Evolutionary conservation across 1,284 basidiomycete species (phyloP), one percentile per base, ranked within the genome.

Genomic region (Melampsora americana): DNA sequence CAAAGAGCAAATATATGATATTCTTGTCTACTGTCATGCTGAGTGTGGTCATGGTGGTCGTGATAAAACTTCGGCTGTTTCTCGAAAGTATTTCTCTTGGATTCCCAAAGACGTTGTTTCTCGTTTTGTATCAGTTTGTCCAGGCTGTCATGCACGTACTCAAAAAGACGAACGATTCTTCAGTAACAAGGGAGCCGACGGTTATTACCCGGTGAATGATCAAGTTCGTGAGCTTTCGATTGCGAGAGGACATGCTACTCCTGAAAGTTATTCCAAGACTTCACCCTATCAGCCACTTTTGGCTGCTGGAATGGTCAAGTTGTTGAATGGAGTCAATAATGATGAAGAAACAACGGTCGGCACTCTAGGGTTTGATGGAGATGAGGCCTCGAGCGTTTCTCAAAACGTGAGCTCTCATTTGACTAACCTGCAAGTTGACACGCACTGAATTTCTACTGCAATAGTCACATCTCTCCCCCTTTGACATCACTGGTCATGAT

Each of bases 101-200:
- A 87, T 92, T 59, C 90, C 91, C 18, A 91, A 90, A 82, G 89
- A 89, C 80, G 87, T 92, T 66, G 87, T 91, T 67, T 87, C 89
- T 9, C 87, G 87, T 77, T 92, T 91, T 80, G 88, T 92, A 81
- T 88, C 88, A 80, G 86, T 86, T 32, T 92, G 90, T 81, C 90
- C 90, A 11, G 88, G 89, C 12, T 92, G 91, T 79, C 73, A 76
- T n/a, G 73, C 73, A 48, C 73, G 73, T 30, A 76, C 73, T 1
- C 66, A 76, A 35, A 76, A 76, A 35, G 73, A 76, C 53, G 73
- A 76, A 20, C 56, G 50, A 20, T 76, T 68, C 26, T 76, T 76
- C 32, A 69, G 66, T 35, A 64, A 53, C 42, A 76, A 69, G 23
- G 73, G 66, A 26, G 5, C 28, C 39, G 73, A 76, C 42, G 73